phyloP scores from a whole-genome alignment of 2,329 filamentous ascomycete species.

The Didymella segeticola region DNA sequence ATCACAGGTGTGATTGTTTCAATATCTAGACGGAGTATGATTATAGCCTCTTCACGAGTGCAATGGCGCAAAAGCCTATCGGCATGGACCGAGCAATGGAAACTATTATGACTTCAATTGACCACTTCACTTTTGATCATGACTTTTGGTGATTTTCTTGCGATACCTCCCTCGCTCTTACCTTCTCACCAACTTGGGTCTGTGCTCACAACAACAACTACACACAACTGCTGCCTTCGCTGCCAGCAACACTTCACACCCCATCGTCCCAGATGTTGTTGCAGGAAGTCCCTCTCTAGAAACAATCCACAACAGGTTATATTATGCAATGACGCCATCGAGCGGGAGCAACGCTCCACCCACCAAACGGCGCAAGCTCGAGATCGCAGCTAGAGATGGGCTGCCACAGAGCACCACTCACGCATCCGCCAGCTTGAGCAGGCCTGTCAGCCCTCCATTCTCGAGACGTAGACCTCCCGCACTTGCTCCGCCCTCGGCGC shows the following conservation, averaged over 20 bases:
- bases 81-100: conserved; percentile 29
- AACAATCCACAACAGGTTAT: not conserved
- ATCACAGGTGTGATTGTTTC: conserved; percentile 26
- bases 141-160: not conserved
- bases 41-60: conserved; percentile 29
- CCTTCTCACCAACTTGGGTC: not conserved
- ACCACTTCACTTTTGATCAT: not conserved
- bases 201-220: not conserved
- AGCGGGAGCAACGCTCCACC: conserved; percentile 15
- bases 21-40: conserved; percentile 41
- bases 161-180: not conserved
- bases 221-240: not conserved
- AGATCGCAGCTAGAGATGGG: not conserved
- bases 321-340: conserved; percentile 15
- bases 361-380: conserved; percentile 39
- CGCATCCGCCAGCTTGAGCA: conserved; percentile 1
- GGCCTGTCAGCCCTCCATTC: conserved; percentile 41
- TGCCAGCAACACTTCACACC: not conserved
- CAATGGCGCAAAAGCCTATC: conserved; percentile 26
- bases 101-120: conserved; percentile 16
- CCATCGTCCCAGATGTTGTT: not conserved
- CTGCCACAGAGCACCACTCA: conserved; percentile 1
- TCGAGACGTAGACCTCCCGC: conserved; percentile 20
- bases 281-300: not conserved
- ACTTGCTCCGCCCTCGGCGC: not conserved